Conservation (phyloP, 306 rosid species). For the Fagus crenata region DNA sequence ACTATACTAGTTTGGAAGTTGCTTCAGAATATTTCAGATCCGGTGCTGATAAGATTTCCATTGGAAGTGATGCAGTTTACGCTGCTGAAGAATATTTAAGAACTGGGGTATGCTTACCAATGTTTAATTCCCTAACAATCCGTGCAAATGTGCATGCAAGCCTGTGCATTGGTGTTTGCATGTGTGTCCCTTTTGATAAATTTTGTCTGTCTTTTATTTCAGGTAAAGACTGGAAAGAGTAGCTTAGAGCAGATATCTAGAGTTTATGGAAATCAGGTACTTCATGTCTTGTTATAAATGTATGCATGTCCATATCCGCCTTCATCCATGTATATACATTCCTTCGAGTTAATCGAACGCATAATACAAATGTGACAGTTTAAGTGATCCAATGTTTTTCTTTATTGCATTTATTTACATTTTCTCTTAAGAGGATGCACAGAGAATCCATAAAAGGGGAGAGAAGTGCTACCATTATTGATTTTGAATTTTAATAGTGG, state of each 20-base stretch:
- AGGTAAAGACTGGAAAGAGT: constrained; percentile 86
- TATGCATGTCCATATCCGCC: background rate
- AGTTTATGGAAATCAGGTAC: constrained; percentile 97
- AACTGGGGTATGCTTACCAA: constrained; percentile 67
- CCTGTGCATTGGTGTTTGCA: background rate
- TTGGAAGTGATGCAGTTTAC: constrained; percentile 97
- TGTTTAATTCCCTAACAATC: constrained; percentile 4
- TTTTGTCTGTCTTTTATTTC: constrained; percentile 22
- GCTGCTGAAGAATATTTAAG: constrained; percentile 88
- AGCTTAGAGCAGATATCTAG: constrained; percentile 93
- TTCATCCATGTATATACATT: background rate
- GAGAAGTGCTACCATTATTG: background rate
- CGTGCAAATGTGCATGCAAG: constrained; percentile 6
- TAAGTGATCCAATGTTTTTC: background rate
- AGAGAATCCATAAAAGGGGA: background rate
- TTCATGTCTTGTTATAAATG: constrained; percentile 5
- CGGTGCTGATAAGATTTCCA: constrained; percentile 97
- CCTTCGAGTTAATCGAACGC: constrained; percentile 2
- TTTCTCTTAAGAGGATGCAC: too few relatives aligned
- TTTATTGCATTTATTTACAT: background rate
- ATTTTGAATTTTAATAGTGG: too few relatives aligned
- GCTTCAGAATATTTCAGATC: constrained; percentile 98
- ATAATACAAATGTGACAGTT: background rate
- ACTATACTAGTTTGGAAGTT: constrained; percentile 95
- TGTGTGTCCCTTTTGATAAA: constrained; percentile 34